Conservation (phyloP, 352 stramenopile genomes). For the Globisporangium parvum region DNA sequence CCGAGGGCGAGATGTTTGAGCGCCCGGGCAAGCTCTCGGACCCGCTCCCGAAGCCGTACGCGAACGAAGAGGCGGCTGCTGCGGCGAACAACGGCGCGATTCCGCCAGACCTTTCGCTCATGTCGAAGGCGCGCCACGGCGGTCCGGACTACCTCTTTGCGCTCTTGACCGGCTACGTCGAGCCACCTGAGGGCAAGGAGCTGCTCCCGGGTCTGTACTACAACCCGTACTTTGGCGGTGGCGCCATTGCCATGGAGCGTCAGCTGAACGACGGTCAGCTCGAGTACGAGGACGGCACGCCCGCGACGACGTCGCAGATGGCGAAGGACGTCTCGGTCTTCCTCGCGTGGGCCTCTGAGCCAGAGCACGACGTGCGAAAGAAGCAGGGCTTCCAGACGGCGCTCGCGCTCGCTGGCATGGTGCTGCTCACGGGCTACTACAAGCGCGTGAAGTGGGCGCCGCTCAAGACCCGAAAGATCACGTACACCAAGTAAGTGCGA, state of each 20-base stretch:
- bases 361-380: constrained; percentile 98
- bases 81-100: constrained; percentile 97
- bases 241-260: constrained; percentile 97
- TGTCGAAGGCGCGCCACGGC: constrained; percentile 95
- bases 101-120: constrained; percentile 96
- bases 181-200: constrained; percentile 90
- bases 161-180: constrained; percentile 96
- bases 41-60: constrained; percentile 94
- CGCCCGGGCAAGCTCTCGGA: constrained; percentile 96
- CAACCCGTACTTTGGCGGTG: constrained; percentile 98
- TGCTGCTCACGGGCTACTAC: constrained; percentile 95
- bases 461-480: constrained; percentile 98
- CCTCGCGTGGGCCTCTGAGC: constrained; percentile 95
- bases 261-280: constrained; percentile 96
- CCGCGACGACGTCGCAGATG: constrained; percentile 97
- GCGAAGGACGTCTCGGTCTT: constrained; percentile 97
- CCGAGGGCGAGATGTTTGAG: constrained; percentile 99
- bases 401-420: constrained; percentile 87
- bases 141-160: constrained; percentile 97
- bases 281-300: constrained; percentile 97
- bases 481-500: constrained; percentile 92
- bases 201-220: constrained; percentile 91
- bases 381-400: constrained; percentile 95
- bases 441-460: constrained; percentile 98
- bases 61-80: constrained; percentile 96